A percentile compares a stretch with the other conserved stretches of the same genome.
phyloP scores from a whole-genome alignment of 148 eudicot genomes.

The Silene uniflora region DNA sequence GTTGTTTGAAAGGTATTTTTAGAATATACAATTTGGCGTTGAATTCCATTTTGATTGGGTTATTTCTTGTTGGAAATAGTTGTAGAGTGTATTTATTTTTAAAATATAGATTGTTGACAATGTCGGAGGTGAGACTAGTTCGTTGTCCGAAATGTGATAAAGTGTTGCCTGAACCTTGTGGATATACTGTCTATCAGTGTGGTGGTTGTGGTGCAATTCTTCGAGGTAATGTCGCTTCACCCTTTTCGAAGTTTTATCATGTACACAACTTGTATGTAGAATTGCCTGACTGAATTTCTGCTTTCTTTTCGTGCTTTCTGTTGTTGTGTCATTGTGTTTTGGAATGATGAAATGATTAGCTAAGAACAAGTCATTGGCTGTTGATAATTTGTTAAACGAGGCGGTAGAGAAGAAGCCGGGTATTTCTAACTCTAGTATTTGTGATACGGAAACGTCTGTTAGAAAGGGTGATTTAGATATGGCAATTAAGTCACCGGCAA shows the following conservation, averaged over 20 bases:
- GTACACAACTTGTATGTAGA: conserved; percentile 15
- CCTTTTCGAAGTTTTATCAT: neutral
- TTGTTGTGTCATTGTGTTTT: conserved; percentile 3
- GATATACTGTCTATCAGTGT: conserved; percentile 68
- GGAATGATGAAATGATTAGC: conserved; percentile 39
- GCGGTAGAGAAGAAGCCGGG: conserved; percentile 26
- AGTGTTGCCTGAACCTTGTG: conserved; percentile 68
- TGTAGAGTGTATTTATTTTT: too few relatives aligned
- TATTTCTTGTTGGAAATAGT: neutral
- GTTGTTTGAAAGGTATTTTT: neutral
- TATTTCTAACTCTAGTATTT: conserved; percentile 15
- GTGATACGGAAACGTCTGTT: conserved; percentile 11
- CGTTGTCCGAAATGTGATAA: conserved; percentile 83
- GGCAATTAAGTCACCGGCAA: conserved; percentile 20
- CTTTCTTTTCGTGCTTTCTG: neutral
- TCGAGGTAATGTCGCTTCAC: conserved; percentile 37
- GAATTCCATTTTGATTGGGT: neutral
- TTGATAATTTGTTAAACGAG: too few relatives aligned
- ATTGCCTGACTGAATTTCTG: conserved; percentile 18
- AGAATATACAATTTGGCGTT: neutral
- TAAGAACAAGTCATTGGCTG: conserved; percentile 24
- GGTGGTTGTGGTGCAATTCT: conserved; percentile 90
- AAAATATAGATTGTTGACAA: conserved; percentile 14
- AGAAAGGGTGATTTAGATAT: conserved; percentile 11
- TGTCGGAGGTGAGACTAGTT: conserved; percentile 71